These are phyloP conservation scores for Rugonectria rugulosa DNA, from an alignment of 2,329 filamentous ascomycete species.

Conservation along the genomic window DNA sequence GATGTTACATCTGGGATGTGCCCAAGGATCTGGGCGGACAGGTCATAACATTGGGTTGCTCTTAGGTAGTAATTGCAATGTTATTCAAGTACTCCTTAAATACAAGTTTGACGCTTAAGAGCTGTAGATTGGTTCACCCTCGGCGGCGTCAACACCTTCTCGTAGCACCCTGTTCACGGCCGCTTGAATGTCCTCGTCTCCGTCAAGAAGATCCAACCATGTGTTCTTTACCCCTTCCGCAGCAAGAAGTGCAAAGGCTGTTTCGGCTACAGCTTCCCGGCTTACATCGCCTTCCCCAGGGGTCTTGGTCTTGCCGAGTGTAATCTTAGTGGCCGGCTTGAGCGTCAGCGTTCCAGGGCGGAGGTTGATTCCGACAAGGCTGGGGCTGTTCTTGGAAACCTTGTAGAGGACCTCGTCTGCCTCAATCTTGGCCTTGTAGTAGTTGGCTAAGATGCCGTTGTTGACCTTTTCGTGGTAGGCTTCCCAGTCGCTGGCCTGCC, in stretches of 20 bases:
- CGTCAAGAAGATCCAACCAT: constrained; percentile 65
- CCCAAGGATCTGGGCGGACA: background rate
- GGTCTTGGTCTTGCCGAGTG: constrained; percentile 54
- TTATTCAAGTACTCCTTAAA: background rate
- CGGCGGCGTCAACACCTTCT: constrained; percentile 58
- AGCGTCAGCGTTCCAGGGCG: constrained; percentile 60
- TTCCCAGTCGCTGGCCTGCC: constrained; percentile 59
- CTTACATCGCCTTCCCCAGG: constrained; percentile 48
- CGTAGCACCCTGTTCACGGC: constrained; percentile 59
- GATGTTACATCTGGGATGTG: background rate
- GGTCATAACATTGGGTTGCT: background rate
- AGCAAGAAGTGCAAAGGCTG: constrained; percentile 64
- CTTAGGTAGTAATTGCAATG: background rate
- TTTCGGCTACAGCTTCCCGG: constrained; percentile 66
- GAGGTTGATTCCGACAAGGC: constrained; percentile 60
- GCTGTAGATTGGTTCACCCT: constrained; percentile 56
- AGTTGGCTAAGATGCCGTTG: constrained; percentile 53
- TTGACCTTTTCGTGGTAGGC: constrained; percentile 51
- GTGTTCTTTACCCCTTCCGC: constrained; percentile 53
- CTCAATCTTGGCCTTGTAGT: constrained; percentile 67
- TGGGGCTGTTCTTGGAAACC: constrained; percentile 49
- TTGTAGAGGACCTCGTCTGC: constrained; percentile 65
- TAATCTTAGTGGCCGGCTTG: constrained; percentile 56
- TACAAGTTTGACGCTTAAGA: constrained; percentile 28
- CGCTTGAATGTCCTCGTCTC: constrained; percentile 55